phyloP scores from a whole-genome alignment of 75 land plant genomes.

The Pinus tabuliformis region DNA sequence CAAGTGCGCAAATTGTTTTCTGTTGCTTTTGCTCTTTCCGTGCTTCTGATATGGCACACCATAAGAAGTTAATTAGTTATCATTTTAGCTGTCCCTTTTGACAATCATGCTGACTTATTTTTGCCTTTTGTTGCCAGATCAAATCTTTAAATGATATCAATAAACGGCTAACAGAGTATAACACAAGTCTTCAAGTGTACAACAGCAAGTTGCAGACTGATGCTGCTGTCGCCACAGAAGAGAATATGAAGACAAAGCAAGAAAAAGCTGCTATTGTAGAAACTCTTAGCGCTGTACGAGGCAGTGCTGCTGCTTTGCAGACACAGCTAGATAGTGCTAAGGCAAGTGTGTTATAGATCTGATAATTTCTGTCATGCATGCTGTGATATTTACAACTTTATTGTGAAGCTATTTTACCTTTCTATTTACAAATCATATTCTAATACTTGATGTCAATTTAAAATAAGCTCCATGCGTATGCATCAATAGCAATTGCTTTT shows the following conservation, averaged over 20 bases:
- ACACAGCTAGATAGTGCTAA: constrained; percentile 28
- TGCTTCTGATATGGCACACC: neutral
- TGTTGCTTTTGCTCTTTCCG: neutral
- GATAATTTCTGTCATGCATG: too few relatives aligned
- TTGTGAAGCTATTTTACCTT: neutral
- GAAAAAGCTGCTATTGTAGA: constrained; percentile 34
- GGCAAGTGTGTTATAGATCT: constrained; percentile 4
- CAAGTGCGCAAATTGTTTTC: constrained; percentile 13
- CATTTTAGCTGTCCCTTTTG: neutral
- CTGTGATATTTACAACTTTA: neutral
- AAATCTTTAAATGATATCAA: constrained; percentile 28
- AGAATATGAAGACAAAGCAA: constrained; percentile 30
- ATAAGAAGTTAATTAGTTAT: neutral
- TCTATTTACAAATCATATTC: neutral
- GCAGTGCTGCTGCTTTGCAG: constrained; percentile 27
- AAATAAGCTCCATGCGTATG: neutral
- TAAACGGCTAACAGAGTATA: constrained; percentile 29
- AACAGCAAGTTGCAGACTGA: constrained; percentile 34
- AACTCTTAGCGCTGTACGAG: constrained; percentile 25
- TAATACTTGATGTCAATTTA: neutral
- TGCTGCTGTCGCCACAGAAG: constrained; percentile 33
- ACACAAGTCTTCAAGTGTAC: constrained; percentile 32
- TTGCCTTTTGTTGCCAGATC: constrained; percentile 10
- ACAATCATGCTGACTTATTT: neutral
- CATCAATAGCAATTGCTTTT: neutral